Base-by-base conservation (phyloP, 345 rosid genomes). In the Carallia brachiata region DNA sequence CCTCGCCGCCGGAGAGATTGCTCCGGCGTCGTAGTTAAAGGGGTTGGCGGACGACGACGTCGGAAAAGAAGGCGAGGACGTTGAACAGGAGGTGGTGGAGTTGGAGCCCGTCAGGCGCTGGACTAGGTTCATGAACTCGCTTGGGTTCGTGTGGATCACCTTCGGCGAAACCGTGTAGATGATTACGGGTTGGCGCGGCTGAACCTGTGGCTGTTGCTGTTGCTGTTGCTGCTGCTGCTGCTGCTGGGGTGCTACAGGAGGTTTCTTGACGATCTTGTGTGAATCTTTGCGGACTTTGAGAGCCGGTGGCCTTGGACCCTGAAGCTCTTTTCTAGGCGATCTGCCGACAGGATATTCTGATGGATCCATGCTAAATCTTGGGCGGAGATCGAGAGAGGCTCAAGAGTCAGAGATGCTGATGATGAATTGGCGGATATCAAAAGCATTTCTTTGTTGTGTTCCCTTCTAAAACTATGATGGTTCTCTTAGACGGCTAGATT, bases 151-250 rank as follows among this genome's bases (percentile, higher is more conserved):
- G 77, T 93, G 97, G 68, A 93, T 90, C 52, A 93, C 86, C 77
- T 85, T 93, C 0, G 98, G 97, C 3, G 98, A 89, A 36, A 87
- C 86, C 1, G 95, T 86, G 84, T 93, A 93, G 84, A 90, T 90
- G 40, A 93, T 93, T 44, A 90, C 90, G 1, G 98, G 98, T 5
- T 78, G 89, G 7, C 86, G 71, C 9, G 80, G 84, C 5, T 73
- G 86, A 3, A 15, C 48, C 48, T 54, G 81, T 12, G 67, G 78
- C 2, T 65, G 77, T 2, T 70, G 66, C 1, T 59, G 71, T 0
- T 74, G 83, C 0, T 69, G 88, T 0, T 52, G 74, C 4, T 61
- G 62, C 0, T 69, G 88, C 1, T 52, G 74, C 4, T 61, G 62
- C 4, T 61, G 52, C 1, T 18, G 79, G 5, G 37, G 87, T 1